Conservation (phyloP, 306 rosid genomes). For the Casuarina cunninghamiana region DNA sequence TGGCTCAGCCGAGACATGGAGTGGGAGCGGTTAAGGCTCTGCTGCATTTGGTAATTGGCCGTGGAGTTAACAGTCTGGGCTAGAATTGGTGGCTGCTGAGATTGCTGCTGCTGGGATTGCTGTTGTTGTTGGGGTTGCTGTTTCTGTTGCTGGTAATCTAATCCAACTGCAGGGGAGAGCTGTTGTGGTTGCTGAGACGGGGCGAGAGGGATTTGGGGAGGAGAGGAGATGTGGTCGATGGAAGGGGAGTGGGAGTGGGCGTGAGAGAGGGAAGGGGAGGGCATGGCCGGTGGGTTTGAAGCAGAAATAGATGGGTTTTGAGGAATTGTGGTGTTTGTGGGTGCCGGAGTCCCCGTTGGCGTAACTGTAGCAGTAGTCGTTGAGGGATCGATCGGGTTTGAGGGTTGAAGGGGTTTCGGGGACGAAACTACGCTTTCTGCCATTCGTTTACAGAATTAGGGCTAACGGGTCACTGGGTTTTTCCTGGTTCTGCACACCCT, state of each 20-base stretch:
- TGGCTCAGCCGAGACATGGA: conserved; percentile 63
- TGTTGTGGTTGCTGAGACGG: conserved; percentile 45
- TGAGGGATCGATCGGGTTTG: conserved; percentile 39
- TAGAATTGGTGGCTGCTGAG: conserved; percentile 16
- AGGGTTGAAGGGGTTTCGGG: conserved; percentile 40
- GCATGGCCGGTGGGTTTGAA: conserved; percentile 37
- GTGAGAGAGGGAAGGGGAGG: conserved; percentile 43
- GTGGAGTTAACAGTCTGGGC: conserved; percentile 48
- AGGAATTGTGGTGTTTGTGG: conserved; percentile 24
- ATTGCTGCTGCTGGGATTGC: conserved; percentile 26
- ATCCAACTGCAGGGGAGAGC: conserved; percentile 36
- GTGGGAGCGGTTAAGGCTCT: conserved; percentile 58
- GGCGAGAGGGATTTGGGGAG: conserved; percentile 44
- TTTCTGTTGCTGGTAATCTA: conserved; percentile 44
- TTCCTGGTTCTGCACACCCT: neutral
- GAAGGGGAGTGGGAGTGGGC: conserved; percentile 63
- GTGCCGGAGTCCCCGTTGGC: neutral
- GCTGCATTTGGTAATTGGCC: conserved; percentile 60
- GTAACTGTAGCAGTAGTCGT: conserved; percentile 18
- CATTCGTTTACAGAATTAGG: conserved; percentile 29
- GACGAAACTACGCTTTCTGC: conserved; percentile 52
- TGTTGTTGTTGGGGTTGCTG: conserved; percentile 27
- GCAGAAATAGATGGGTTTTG: conserved; percentile 39
- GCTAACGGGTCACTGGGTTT: conserved; percentile 7
- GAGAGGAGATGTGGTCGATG: conserved; percentile 39